A percentile compares a stretch with the other conserved stretches of the same genome.
Evolutionary conservation across 2,329 filamentous ascomycete genomes (phyloP).

Genomic region (Nigrospora oryzae): DNA sequence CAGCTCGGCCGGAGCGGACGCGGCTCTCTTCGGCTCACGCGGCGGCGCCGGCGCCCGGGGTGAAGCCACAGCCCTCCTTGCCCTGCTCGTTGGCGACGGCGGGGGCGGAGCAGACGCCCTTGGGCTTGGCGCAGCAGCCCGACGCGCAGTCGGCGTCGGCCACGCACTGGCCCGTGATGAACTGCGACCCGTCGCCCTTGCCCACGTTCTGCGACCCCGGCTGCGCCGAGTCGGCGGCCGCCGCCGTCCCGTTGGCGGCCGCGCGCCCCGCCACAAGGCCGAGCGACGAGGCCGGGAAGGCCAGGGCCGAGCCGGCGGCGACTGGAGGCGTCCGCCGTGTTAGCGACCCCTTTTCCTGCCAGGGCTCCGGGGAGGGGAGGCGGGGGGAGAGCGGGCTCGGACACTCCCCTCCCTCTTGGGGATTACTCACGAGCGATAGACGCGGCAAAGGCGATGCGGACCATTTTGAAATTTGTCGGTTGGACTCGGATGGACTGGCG

Average conservation of each 20-base stretch:
- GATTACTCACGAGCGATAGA: constrained; percentile 14
- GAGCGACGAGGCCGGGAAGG: constrained; percentile 1
- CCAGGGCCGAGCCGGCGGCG: constrained; percentile 4
- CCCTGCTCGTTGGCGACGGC: constrained; percentile 12
- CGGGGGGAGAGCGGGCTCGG: neutral
- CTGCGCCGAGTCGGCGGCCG: constrained; percentile 3
- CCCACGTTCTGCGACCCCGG: constrained; percentile 17
- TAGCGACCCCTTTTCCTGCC: neutral
- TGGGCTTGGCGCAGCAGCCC: constrained; percentile 14
- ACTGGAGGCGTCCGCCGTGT: neutral
- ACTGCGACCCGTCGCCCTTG: constrained; percentile 13
- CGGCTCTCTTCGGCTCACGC: neutral
- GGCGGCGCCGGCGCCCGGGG: constrained; percentile 1
- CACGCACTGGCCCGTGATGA: constrained; percentile 20
- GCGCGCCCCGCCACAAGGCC: neutral
- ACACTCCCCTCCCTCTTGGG: too few species aligned
- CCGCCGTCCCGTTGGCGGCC: neutral
- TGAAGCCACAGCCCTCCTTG: constrained; percentile 15
- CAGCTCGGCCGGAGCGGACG: too few species aligned
- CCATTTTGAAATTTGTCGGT: constrained; percentile 13
- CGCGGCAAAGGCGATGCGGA: constrained; percentile 13
- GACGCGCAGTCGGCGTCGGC: constrained; percentile 19
- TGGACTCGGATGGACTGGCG: neutral
- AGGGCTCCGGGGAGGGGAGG: constrained; percentile 3
- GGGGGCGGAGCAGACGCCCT: constrained; percentile 14